phyloP scores from a whole-genome alignment of 1,284 basidiomycete genomes.

The Cutaneotrichosporon sp. region DNA sequence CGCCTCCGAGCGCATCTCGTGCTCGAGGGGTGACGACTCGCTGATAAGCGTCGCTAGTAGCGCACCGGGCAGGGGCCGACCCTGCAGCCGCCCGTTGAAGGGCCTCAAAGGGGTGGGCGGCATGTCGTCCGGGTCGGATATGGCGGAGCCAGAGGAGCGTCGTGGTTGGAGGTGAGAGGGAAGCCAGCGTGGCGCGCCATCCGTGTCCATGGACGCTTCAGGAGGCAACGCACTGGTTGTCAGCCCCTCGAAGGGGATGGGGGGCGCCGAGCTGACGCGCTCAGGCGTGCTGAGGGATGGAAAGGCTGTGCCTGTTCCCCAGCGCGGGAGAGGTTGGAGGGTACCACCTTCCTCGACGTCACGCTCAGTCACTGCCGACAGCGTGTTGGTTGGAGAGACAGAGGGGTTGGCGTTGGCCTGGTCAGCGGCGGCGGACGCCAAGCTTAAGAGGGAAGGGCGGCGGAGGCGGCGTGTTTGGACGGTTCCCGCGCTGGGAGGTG shows the following conservation, averaged over 20 bases:
- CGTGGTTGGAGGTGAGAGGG: conserved; percentile 8
- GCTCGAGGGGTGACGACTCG: conserved; percentile 45
- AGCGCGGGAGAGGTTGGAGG: conserved; percentile 25
- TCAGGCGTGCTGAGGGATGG: conserved; percentile 22
- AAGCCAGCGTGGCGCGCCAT: conserved; percentile 11
- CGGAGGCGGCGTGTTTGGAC: conserved; percentile 27
- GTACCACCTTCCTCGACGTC: background rate
- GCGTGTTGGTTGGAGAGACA: background rate
- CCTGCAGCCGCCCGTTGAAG: conserved; percentile 24
- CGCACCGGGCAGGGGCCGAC: conserved; percentile 42
- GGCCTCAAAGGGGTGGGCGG: background rate
- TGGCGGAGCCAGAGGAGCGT: conserved; percentile 1
- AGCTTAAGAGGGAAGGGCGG: conserved; percentile 39
- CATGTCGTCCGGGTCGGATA: background rate
- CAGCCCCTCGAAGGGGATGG: conserved; percentile 37
- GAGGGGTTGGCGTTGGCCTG: background rate
- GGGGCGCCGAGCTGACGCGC: conserved; percentile 37
- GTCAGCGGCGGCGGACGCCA: conserved; percentile 6
- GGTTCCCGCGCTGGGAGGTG: conserved; percentile 9
- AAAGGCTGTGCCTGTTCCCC: conserved; percentile 23
- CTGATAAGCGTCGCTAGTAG: conserved; percentile 50
- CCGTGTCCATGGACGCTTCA: conserved; percentile 11
- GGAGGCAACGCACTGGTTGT: conserved; percentile 39
- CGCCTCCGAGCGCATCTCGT: conserved; percentile 52
- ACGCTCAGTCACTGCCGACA: background rate